Conservation (phyloP, 305 asterid species). For the Solanum aculeatissimum region DNA sequence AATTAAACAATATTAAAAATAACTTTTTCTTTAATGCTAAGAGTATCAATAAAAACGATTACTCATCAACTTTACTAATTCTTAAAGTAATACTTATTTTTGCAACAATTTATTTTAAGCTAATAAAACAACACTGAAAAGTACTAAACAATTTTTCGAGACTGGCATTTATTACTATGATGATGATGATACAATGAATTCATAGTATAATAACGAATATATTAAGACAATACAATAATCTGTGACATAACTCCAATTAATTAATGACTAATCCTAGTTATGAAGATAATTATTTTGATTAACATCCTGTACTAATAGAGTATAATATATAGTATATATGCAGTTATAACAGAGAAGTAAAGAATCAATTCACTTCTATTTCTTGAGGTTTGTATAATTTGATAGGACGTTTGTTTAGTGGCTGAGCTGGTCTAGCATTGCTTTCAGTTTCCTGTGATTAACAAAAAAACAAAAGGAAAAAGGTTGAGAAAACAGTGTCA, state of each 20-base stretch:
- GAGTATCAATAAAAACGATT: no score
- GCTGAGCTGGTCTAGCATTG: conserved; percentile 52
- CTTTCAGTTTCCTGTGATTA: conserved; percentile 20
- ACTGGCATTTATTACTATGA: background rate
- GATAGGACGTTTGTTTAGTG: conserved; percentile 26
- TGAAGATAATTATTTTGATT: background rate
- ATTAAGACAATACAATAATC: background rate
- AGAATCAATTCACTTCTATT: background rate
- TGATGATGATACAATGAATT: background rate
- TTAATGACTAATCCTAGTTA: background rate
- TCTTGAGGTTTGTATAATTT: conserved; percentile 25
- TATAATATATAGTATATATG: background rate
- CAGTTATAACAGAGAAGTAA: background rate
- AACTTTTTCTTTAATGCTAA: no score
- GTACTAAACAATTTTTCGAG: no score
- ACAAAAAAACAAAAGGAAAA: background rate
- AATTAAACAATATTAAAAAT: no score
- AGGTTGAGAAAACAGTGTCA: background rate
- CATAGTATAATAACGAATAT: background rate
- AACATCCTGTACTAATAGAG: background rate
- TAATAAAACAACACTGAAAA: no score
- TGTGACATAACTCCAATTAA: no score
- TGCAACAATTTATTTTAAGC: no score
- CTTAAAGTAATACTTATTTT: no score
- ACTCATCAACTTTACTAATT: no score